Conservation (phyloP, 768 basidiomycete genomes). For the Lactarius psammicola region DNA sequence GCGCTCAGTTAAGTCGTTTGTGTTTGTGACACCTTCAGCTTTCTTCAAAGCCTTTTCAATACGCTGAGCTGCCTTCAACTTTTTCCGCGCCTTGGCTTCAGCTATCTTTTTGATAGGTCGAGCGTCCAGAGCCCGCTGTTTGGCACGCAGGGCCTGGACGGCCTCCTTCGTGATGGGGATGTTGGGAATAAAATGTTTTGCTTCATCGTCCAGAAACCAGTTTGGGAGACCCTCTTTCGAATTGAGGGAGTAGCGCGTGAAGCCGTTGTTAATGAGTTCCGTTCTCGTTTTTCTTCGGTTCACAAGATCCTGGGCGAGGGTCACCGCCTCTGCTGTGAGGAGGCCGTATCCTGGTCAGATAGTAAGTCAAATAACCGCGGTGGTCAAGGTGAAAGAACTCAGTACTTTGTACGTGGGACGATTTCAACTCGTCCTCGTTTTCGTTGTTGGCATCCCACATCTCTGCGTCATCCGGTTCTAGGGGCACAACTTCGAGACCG, state of each 20-base stretch:
- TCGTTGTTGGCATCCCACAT: constrained; percentile 84
- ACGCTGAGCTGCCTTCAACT: constrained; percentile 79
- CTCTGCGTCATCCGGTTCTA: constrained; percentile 50
- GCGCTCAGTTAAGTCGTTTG: constrained; percentile 86
- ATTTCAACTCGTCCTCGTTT: constrained; percentile 67
- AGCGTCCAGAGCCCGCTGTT: constrained; percentile 91
- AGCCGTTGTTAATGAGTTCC: constrained; percentile 90
- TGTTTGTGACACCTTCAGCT: constrained; percentile 89
- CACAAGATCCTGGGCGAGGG: constrained; percentile 85
- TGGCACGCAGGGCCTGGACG: constrained; percentile 75
- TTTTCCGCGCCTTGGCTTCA: constrained; percentile 97
- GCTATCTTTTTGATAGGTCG: constrained; percentile 99
- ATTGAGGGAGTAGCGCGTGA: constrained; percentile 89
- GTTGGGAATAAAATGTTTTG: constrained; percentile 89
- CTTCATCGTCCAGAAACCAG: constrained; percentile 98
- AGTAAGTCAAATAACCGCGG: not conserved
- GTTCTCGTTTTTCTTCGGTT: constrained; percentile 89
- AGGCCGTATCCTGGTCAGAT: constrained; percentile 67
- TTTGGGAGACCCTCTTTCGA: constrained; percentile 88
- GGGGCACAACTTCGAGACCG: constrained; percentile 77
- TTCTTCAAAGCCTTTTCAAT: constrained; percentile 94
- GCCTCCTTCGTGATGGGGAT: constrained; percentile 98
- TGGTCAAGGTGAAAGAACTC: constrained; percentile 18
- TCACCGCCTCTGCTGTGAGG: constrained; percentile 84
- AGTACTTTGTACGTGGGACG: constrained; percentile 66